phyloP scores from a whole-genome alignment of 345 rosid genomes.

The Physaria fendleri region DNA sequence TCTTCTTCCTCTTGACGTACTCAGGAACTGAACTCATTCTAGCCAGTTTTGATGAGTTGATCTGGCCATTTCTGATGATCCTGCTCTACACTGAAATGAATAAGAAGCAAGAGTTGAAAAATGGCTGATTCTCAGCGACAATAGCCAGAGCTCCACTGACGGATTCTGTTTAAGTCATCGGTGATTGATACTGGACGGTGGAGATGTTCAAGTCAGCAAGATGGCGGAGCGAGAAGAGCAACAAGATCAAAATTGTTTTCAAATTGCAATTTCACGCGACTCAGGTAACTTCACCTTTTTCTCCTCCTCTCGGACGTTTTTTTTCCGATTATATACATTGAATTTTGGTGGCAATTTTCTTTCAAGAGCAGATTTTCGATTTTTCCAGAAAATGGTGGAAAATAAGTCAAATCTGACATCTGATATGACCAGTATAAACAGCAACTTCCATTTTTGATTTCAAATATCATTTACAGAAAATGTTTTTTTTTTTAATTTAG shows the following conservation, averaged over 20 bases:
- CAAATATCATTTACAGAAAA: background rate
- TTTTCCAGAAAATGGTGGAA: background rate
- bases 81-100: slow-evolving; percentile 25
- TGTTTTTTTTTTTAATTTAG: no score
- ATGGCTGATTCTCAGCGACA: slow-evolving; percentile 27
- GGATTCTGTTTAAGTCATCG: background rate
- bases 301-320: background rate
- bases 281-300: slow-evolving; percentile 43
- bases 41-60: background rate
- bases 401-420: slow-evolving; percentile 18
- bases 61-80: background rate
- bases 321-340: background rate
- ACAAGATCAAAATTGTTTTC: slow-evolving; percentile 75
- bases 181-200: slow-evolving; percentile 15
- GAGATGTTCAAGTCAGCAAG: slow-evolving; percentile 79
- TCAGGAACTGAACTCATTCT: background rate
- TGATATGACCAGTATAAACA: slow-evolving; percentile 13
- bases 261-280: slow-evolving; percentile 86
- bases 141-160: slow-evolving; percentile 33
- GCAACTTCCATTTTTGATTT: background rate
- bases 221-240: slow-evolving; percentile 70
- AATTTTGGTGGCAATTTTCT: background rate
- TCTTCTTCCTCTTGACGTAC: slow-evolving; percentile 21
- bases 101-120: background rate
- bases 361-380: background rate